phyloP scores from a whole-genome alignment of 1,139 yeast species.

The Yamadazyma kanchanaburiensis region DNA sequence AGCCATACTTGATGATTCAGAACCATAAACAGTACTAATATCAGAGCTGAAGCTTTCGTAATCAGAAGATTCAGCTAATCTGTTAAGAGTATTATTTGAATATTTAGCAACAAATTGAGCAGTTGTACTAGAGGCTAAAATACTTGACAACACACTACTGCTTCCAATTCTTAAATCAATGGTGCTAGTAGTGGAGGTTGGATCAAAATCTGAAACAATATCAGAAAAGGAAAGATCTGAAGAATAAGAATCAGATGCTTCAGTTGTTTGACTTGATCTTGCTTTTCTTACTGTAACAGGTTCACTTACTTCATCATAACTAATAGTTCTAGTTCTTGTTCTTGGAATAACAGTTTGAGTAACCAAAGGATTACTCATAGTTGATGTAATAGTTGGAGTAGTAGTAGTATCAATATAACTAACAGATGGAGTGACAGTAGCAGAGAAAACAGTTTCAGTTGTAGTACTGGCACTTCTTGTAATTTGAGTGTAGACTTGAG shows the following conservation, averaged over 20 bases:
- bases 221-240: not conserved
- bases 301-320: slow-evolving; percentile 6
- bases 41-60: too few species aligned
- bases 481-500: slow-evolving; percentile 11
- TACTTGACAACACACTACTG: slow-evolving; percentile 3
- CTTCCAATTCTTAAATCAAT: slow-evolving; percentile 18
- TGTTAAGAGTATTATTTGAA: too few species aligned
- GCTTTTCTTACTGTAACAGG: slow-evolving; percentile 2
- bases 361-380: slow-evolving; percentile 20
- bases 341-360: slow-evolving; percentile 15
- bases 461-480: slow-evolving; percentile 22
- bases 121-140: slow-evolving; percentile 1
- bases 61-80: too few species aligned
- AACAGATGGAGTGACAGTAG: slow-evolving; percentile 20
- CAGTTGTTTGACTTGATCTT: too few species aligned
- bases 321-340: slow-evolving; percentile 10
- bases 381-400: slow-evolving; percentile 17
- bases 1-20: slow-evolving; percentile 1
- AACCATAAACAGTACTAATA: too few species aligned
- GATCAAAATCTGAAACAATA: not conserved
- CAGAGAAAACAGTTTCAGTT: slow-evolving; percentile 21
- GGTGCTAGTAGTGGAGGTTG: slow-evolving; percentile 7
- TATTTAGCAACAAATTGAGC: slow-evolving; percentile 3
- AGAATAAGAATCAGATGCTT: slow-evolving; percentile 1
- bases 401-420: slow-evolving; percentile 15